These are phyloP conservation scores for Chernovozyma sophiae-reginae DNA, from an alignment of 1,139 yeast species.

Conservation along the genomic window DNA sequence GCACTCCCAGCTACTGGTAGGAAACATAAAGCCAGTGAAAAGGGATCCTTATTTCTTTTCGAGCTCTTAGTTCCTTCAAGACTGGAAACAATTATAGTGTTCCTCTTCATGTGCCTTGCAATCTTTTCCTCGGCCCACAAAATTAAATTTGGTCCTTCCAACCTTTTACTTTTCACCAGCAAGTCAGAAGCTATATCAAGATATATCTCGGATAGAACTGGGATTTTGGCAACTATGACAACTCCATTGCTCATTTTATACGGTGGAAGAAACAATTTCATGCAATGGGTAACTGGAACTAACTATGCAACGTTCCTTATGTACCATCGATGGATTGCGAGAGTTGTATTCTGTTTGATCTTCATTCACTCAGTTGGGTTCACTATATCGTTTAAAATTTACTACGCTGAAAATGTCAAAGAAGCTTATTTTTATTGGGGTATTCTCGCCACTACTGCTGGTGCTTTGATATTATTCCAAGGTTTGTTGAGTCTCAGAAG, in stretches of 20 bases:
- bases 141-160: background rate
- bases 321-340: constrained; percentile 29
- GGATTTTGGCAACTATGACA: constrained; percentile 21
- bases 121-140: background rate
- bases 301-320: constrained; percentile 26
- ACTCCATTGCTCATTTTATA: constrained; percentile 26
- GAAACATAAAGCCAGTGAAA: constrained; percentile 22
- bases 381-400: constrained; percentile 10
- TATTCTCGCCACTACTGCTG: constrained; percentile 29
- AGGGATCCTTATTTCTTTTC: constrained; percentile 22
- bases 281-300: constrained; percentile 31
- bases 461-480: constrained; percentile 31
- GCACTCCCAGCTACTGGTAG: constrained; percentile 28
- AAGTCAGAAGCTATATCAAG: constrained; percentile 12
- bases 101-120: background rate
- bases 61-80: constrained; percentile 16
- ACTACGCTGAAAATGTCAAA: constrained; percentile 19
- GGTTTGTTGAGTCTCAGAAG: constrained; percentile 54
- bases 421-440: constrained; percentile 48
- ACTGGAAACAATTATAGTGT: constrained; percentile 9
- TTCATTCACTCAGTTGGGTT: constrained; percentile 23
- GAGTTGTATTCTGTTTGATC: constrained; percentile 19
- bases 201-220: constrained; percentile 28
- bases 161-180: constrained; percentile 5
- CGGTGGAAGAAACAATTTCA: constrained; percentile 31